Conservation (phyloP, 2,329 filamentous ascomycete genomes). For the Trichophyton rubrum region DNA sequence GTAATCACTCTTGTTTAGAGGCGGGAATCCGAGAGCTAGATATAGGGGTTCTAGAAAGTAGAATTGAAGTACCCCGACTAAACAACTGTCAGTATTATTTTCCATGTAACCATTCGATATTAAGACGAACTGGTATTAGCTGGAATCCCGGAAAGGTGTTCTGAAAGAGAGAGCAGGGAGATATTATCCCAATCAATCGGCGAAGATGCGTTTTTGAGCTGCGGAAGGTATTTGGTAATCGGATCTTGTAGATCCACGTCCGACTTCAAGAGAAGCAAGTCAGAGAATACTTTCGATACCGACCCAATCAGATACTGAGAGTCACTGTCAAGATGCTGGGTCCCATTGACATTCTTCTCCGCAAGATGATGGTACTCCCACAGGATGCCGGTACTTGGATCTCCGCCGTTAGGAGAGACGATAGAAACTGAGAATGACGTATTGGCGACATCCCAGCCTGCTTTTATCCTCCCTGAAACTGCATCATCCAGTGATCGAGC, state of each 20-base stretch:
- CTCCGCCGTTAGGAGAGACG: conserved; percentile 22
- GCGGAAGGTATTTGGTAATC: conserved; percentile 27
- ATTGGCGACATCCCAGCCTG: conserved; percentile 27
- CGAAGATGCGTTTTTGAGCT: conserved; percentile 17
- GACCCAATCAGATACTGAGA: conserved; percentile 35
- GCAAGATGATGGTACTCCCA: conserved; percentile 36
- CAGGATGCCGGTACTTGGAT: conserved; percentile 16
- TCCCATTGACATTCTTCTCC: conserved; percentile 25
- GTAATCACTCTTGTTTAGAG: conserved; percentile 24
- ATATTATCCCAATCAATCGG: conserved; percentile 28
- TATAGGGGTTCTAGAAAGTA: conserved; percentile 28
- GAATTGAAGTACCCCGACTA: conserved; percentile 26
- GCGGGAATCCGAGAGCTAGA: conserved; percentile 27
- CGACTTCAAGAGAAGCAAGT: conserved; percentile 27
- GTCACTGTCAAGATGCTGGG: conserved; percentile 21
- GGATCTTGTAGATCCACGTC: conserved; percentile 24
- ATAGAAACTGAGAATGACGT: conserved; percentile 31
- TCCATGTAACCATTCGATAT: neutral
- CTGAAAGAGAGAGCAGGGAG: conserved; percentile 27
- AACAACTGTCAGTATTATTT: neutral
- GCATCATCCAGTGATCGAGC: conserved; percentile 21
- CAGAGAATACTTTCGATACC: conserved; percentile 30
- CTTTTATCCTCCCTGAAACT: conserved; percentile 21
- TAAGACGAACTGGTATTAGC: conserved; percentile 24
- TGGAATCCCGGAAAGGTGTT: conserved; percentile 27